Evolutionary conservation across 1,284 basidiomycete species (phyloP), one percentile per base, ranked within the genome.

Genomic region (Sanghuangporus weigelae): DNA sequence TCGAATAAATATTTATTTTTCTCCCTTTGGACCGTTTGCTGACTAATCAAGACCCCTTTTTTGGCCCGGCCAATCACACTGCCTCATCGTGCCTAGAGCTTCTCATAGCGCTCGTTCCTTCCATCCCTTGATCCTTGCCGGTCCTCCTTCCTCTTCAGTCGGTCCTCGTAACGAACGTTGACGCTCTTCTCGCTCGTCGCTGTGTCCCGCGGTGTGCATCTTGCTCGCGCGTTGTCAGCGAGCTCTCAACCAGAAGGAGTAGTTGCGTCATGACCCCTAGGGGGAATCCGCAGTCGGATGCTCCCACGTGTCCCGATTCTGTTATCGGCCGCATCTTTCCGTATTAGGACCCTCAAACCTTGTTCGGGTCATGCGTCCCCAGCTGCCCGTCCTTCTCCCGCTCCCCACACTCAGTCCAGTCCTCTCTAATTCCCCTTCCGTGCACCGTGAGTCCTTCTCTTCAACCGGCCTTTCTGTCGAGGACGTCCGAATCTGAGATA

Each of bases 51-150:
- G 42, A 36, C 48, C 48, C 48, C 58, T 26, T 51, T 31, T 60
- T 16, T 48, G 31, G n/a, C 7, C 7, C 38, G 23, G 7, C 61
- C 61, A 62, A 62, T 62, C 61, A n/a, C 46, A 23, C 23, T 4
- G 21, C 35, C 54, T 23, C 61, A 55, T 46, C 35, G 61, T 62
- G 61, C 61, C 61, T 62, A 57, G 53, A 21, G 12, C 53, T 50
- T 62, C 61, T 55, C 54, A 56, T 46, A 38, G 48, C 58, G 58
- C 58, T 48, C 58, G 46, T 14, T 51, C 44, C 53, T 54, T 54
- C 53, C 23, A 35, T 54, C 53, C 53, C 53, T 54, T 54, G 53
- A 54, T 54, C 53, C 16, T 21, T n/a, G 44, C 7, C 44, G 16
- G 44, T 46, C n/a, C 21, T 42, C 11, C 40, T 12, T 42, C 11